These are phyloP conservation scores for Termitomyces sp. DNA, from an alignment of 768 basidiomycete genomes.

Conservation along the genomic window DNA sequence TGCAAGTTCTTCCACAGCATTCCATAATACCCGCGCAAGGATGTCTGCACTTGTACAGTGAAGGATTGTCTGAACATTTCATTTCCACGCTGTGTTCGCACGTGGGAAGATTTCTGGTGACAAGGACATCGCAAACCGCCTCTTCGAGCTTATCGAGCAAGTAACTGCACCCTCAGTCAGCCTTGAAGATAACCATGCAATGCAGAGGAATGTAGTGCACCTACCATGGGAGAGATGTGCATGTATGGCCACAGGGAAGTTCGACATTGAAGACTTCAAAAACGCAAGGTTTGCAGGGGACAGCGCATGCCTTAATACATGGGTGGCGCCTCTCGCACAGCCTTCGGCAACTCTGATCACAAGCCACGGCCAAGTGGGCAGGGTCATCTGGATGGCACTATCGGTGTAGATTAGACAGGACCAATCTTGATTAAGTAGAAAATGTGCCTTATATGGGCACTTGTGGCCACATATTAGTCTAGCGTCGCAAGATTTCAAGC, in stretches of 20 bases:
- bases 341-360: slow-evolving; percentile 42
- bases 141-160: slow-evolving; percentile 37
- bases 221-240: slow-evolving; percentile 44
- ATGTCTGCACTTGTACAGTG: slow-evolving; percentile 30
- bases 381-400: slow-evolving; percentile 63
- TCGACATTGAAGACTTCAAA: slow-evolving; percentile 40
- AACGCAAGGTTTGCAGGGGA: slow-evolving; percentile 47
- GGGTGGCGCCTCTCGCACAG: slow-evolving; percentile 56
- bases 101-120: slow-evolving; percentile 37
- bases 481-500: slow-evolving; percentile 49
- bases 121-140: slow-evolving; percentile 36
- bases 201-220: slow-evolving; percentile 8
- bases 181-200: not conserved
- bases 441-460: slow-evolving; percentile 53
- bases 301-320: slow-evolving; percentile 46
- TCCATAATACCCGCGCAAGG: slow-evolving; percentile 39
- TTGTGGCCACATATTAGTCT: slow-evolving; percentile 57
- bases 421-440: not conserved
- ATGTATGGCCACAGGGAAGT: slow-evolving; percentile 57
- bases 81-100: slow-evolving; percentile 53
- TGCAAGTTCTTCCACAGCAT: slow-evolving; percentile 53
- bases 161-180: slow-evolving; percentile 28
- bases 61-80: slow-evolving; percentile 42
- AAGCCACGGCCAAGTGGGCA: slow-evolving; percentile 42
- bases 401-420: not conserved